A percentile compares a stretch with the other conserved stretches of the same genome.
Evolutionary conservation across 1,284 basidiomycete genomes (phyloP).

Genomic region (Ustilago nuda): DNA sequence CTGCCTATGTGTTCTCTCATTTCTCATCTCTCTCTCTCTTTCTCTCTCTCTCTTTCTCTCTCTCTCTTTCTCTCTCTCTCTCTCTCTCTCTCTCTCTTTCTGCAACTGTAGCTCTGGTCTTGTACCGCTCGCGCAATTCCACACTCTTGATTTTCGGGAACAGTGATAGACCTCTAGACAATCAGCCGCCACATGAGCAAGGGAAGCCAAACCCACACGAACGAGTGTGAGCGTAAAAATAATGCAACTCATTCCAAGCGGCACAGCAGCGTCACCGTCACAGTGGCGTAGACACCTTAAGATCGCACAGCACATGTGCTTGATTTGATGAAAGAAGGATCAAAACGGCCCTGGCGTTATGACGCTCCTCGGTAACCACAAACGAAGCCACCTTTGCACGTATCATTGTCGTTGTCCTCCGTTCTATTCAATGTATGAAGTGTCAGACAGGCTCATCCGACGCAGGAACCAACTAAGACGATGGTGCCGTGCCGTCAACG

Average conservation of each 20-base stretch:
- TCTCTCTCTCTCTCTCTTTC: background rate
- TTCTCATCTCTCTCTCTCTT: no score
- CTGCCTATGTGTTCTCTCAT: background rate
- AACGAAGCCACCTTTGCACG: no score
- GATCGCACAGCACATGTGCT: background rate
- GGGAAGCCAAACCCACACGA: conserved; percentile 10
- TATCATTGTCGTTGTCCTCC: no score
- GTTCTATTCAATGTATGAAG: no score
- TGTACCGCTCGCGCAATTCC: background rate
- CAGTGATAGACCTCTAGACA: conserved; percentile 6
- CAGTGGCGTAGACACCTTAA: conserved; percentile 3
- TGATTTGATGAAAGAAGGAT: background rate
- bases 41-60: background rate
- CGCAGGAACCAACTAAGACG: background rate
- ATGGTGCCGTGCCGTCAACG: background rate
- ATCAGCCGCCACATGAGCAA: conserved; percentile 6
- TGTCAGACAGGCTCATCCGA: background rate
- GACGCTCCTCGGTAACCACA: no score
- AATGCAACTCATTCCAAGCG: background rate
- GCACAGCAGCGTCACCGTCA: background rate
- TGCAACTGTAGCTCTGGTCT: background rate
- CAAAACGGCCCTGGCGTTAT: no score
- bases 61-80: no score
- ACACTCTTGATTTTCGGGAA: conserved; percentile 3
- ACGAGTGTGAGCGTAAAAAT: background rate